phyloP scores from a whole-genome alignment of 1,139 yeast genomes.

The Kodamaea plutei region DNA sequence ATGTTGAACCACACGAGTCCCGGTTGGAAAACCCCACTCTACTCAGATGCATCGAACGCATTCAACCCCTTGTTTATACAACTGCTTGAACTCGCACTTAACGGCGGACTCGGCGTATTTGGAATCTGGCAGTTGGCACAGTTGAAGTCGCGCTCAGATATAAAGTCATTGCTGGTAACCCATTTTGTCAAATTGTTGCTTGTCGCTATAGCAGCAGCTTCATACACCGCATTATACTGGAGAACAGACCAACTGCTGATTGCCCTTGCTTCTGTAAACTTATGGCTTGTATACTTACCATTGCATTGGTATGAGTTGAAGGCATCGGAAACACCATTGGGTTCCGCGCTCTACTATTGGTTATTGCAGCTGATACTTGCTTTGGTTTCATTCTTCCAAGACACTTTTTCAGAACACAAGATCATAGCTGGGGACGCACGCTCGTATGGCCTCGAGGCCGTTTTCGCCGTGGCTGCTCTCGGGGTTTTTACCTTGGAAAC shows the following conservation, averaged over 20 bases:
- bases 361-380: constrained; percentile 6
- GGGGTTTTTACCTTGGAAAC: constrained; percentile 14
- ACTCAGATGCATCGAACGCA: constrained; percentile 13
- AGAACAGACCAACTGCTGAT: too few species aligned
- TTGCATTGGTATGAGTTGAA: constrained; percentile 9
- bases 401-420: constrained; percentile 15
- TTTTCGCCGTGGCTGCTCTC: constrained; percentile 8
- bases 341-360: constrained; percentile 13
- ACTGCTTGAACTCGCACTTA: not conserved
- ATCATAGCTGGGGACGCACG: constrained; percentile 7
- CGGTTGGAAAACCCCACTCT: constrained; percentile 14
- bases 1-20: too few species aligned
- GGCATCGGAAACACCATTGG: constrained; percentile 8
- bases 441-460: constrained; percentile 1
- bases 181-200: too few species aligned
- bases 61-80: constrained; percentile 15
- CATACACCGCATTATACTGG: too few species aligned
- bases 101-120: not conserved
- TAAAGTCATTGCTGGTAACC: too few species aligned
- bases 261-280: too few species aligned
- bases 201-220: too few species aligned
- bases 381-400: constrained; percentile 13
- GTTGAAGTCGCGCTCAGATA: too few species aligned
- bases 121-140: too few species aligned
- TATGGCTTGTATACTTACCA: too few species aligned